Conservation (phyloP, 2,329 filamentous ascomycete species). For the Paramyrothecium roridum region DNA sequence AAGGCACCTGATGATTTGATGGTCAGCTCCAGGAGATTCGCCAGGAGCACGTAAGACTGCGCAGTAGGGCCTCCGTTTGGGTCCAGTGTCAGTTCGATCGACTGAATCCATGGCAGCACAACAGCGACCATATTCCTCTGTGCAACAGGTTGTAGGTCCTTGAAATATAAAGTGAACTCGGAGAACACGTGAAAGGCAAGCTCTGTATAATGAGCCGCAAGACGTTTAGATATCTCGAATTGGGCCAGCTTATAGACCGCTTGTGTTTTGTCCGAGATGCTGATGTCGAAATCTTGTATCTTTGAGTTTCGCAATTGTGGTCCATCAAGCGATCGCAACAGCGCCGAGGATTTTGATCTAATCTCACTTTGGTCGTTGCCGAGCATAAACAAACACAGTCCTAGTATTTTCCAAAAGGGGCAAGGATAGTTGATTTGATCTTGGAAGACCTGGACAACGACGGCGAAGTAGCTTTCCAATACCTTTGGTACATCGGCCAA, state of each 20-base stretch:
- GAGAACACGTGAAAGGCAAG: slow-evolving; percentile 93
- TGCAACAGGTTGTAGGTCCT: slow-evolving; percentile 74
- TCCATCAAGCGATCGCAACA: slow-evolving; percentile 79
- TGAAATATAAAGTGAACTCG: slow-evolving; percentile 92
- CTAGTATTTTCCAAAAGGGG: slow-evolving; percentile 87
- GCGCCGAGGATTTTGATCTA: slow-evolving; percentile 78
- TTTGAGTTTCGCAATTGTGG: slow-evolving; percentile 78
- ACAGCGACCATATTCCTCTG: slow-evolving; percentile 94
- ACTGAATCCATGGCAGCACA: slow-evolving; percentile 93
- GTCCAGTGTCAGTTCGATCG: slow-evolving; percentile 87
- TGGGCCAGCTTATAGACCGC: slow-evolving; percentile 97
- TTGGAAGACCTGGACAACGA: slow-evolving; percentile 82
- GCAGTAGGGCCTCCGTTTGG: slow-evolving; percentile 88
- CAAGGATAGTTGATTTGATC: slow-evolving; percentile 79
- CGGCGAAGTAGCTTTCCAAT: slow-evolving; percentile 91
- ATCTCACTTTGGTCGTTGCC: slow-evolving; percentile 90
- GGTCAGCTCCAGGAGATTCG: slow-evolving; percentile 94
- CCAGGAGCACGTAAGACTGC: slow-evolving; percentile 89
- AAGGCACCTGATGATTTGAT: slow-evolving; percentile 84
- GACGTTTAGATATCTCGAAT: slow-evolving; percentile 89
- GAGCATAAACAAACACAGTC: slow-evolving; percentile 84
- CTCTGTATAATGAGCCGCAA: slow-evolving; percentile 85
- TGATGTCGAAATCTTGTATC: slow-evolving; percentile 96
- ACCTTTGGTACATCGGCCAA: slow-evolving; percentile 76
- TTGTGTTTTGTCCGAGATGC: slow-evolving; percentile 96